Base-by-base conservation (phyloP, 2,329 filamentous ascomycete genomes). In the Blumeriella jaapii region DNA sequence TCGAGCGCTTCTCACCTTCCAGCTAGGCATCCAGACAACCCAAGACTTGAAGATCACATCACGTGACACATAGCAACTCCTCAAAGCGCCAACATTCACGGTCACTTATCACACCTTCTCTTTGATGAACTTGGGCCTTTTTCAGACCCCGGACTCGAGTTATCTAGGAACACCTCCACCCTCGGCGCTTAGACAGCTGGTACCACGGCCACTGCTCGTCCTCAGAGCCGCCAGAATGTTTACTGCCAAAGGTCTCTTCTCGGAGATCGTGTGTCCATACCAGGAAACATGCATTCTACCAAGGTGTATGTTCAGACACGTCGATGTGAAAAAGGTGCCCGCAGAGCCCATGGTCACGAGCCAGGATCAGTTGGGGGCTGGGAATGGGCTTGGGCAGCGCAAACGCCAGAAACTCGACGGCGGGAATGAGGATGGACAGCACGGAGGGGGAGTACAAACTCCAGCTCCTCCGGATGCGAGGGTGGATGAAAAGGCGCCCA, bases 271-370 rank as follows among this genome's bases (percentile, higher is more conserved):
- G 11, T 57, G 55, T 36, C 55, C 55, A 22, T 44, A 53, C 31
- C 39, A 45, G 30, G 44, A 52, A 12, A 46, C 43, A 20, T 57
- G 55, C 38, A 31, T 47, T 5, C 48, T 57, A 3, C 54, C 55
- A 33, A 44, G 39, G 33, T 57, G 55, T 29, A 54, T 57, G 18
- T 57, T 57, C 39, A 40, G 36, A 12, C 55, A 55, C 41, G 19
- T 44, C 14, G 33, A 40, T 32, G 14, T 12, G 3, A 38, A 34
- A 16, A 6, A 11, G 6, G 20, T 5, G 25, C 8, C n/a, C 28
- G 17, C 30, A 34, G 4, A 28, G 28, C 9, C 20, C 15, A 8
- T 28, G n/a, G 17, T 28, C 22, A 28, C 10, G 16, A 37, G 7
- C n/a, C 26, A 31, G 23, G 27, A 31, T 17, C 27, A 31, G n/a